Evolutionary conservation across 2,329 filamentous ascomycete species (phyloP).

Genomic region (Nakataea oryzae): DNA sequence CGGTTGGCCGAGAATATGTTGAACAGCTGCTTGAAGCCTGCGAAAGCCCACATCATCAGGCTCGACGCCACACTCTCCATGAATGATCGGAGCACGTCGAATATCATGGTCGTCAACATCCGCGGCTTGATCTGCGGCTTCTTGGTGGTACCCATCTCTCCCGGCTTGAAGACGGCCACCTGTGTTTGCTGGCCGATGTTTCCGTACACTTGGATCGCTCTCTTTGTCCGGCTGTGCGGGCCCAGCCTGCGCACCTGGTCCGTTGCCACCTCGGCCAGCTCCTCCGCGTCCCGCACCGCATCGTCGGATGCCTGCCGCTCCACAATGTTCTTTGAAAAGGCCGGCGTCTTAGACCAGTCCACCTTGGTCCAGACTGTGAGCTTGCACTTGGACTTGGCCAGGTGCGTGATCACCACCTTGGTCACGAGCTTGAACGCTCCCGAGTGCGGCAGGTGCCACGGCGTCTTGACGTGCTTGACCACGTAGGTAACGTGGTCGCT

Average conservation of each 20-base stretch:
- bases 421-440: slow-evolving; percentile 71
- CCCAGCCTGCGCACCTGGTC: slow-evolving; percentile 70
- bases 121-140: slow-evolving; percentile 51
- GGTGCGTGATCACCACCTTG: slow-evolving; percentile 89
- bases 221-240: slow-evolving; percentile 62
- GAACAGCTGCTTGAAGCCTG: slow-evolving; percentile 53
- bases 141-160: slow-evolving; percentile 26
- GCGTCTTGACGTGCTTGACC: slow-evolving; percentile 49
- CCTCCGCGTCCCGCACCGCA: slow-evolving; percentile 59
- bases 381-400: slow-evolving; percentile 86
- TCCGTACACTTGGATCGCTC: slow-evolving; percentile 71
- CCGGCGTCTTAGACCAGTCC: slow-evolving; percentile 68
- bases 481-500: slow-evolving; percentile 65
- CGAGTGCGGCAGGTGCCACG: slow-evolving; percentile 79
- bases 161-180: slow-evolving; percentile 48
- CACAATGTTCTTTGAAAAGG: slow-evolving; percentile 49
- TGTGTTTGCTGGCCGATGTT: slow-evolving; percentile 60
- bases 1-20: slow-evolving; percentile 62
- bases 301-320: slow-evolving; percentile 67
- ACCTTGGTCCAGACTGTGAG: slow-evolving; percentile 79
- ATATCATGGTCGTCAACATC: slow-evolving; percentile 57
- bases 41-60: slow-evolving; percentile 68
- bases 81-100: slow-evolving; percentile 64
- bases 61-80: slow-evolving; percentile 65
- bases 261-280: slow-evolving; percentile 64